Evolutionary conservation across 495 filamentous ascomycete species (phyloP), one percentile per base, ranked within the genome.

Genomic region (Chaetomium fimeti): DNA sequence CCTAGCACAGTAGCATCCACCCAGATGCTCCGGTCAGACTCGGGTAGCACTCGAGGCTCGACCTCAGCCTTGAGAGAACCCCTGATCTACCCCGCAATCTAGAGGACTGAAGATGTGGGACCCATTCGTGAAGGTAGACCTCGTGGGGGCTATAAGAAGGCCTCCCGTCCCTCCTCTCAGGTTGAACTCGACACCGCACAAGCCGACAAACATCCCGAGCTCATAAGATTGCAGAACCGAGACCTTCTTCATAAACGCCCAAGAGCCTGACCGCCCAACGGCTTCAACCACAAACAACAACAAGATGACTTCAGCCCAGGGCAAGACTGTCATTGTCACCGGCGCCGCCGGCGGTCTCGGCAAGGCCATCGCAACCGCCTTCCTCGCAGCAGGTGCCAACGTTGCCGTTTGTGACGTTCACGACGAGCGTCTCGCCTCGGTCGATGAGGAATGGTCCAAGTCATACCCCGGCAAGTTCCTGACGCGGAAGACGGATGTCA

Each of bases 371-470:
- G 76, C 74, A 32, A 62, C 68, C 11, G 61, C 75, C 38, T 78
- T 76, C 64, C 74, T 80, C 32, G 67, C 68, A 1, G 74, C 72
- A 2, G 78, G 79, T 15, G 77, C 77, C 57, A 77, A 77, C 59
- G 78, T 81, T 12, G 73, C 73, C 54, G 64, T 80, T 57, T 79
- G 78, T 71, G 80, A 83, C 61, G 68, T 83, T 60, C 77, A 82
- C 72, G 57, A 70, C 12, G 65, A 73, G n/a, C 78, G 79, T 8
- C 70, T 82, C 40, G 67, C 67, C 18, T 60, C 64, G 13, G 68
- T 72, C 42, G 63, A 69, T 25, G 62, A 62, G 22, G 75, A 79
- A 51, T 72, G 72, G 63, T 38, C 57, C 15, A 65, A 63, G 38
- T 45, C 68, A 22, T 71, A 71, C 13, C 49, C 60, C 43, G 72